Conservation (phyloP, 352 stramenopile genomes). For the Globisporangium alternatum region DNA sequence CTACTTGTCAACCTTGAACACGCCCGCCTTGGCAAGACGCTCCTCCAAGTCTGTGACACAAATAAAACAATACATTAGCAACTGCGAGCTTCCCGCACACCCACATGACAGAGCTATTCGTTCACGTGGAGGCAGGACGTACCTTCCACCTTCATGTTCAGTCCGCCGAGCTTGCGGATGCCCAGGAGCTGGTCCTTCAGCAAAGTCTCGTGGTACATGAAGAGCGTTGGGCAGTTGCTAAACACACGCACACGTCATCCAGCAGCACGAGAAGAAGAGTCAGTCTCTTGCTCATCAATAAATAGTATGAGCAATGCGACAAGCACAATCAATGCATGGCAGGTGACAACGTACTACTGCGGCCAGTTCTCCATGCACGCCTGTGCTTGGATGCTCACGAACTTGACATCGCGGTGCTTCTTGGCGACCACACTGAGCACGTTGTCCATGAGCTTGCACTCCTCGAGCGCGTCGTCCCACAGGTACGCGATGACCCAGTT, state of each 20-base stretch:
- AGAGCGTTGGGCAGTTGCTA: slow-evolving; percentile 90
- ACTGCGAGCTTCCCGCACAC: background rate
- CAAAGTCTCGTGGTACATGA: slow-evolving; percentile 90
- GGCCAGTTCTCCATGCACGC: slow-evolving; percentile 93
- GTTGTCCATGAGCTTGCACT: slow-evolving; percentile 91
- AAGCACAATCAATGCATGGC: background rate
- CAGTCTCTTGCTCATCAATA: background rate
- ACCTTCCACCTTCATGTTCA: slow-evolving; percentile 87
- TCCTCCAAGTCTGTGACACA: slow-evolving; percentile 75
- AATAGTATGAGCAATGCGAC: too few species aligned
- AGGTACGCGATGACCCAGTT: slow-evolving; percentile 90
- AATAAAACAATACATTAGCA: background rate
- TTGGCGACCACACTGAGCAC: slow-evolving; percentile 78
- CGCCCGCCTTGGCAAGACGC: slow-evolving; percentile 70
- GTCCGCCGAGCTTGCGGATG: slow-evolving; percentile 85
- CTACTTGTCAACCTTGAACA: slow-evolving; percentile 52
- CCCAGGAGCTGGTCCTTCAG: slow-evolving; percentile 89
- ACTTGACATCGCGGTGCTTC: slow-evolving; percentile 90
- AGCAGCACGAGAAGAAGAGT: background rate
- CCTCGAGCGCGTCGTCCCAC: slow-evolving; percentile 85
- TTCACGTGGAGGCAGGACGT: background rate
- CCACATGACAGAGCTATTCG: slow-evolving; percentile 10
- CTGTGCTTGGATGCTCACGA: slow-evolving; percentile 91
- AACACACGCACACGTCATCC: background rate
- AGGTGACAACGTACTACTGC: slow-evolving; percentile 31